Conservation (phyloP, 2,329 filamentous ascomycete genomes). For the Aureobasidium lini region DNA sequence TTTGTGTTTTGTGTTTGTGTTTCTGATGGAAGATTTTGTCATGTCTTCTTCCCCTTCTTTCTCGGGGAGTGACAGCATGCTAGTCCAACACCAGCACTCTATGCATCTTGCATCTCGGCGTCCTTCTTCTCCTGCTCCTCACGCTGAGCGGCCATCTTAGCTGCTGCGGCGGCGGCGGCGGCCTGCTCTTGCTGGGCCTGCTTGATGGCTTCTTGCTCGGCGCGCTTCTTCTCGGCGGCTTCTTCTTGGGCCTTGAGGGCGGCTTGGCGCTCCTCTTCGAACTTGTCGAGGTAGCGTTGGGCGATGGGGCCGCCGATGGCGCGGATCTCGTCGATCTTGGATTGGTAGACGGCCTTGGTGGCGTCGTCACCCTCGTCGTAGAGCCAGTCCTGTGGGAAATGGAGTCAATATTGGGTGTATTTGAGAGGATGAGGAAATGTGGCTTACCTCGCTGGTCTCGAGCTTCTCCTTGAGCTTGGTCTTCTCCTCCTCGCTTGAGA, state of each 20-base stretch:
- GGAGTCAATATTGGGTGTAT: conserved; percentile 18
- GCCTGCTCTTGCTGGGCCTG: conserved; percentile 63
- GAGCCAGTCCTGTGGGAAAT: conserved; percentile 73
- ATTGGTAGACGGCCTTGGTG: conserved; percentile 84
- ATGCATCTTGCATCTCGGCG: conserved; percentile 30
- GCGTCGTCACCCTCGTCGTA: conserved; percentile 96
- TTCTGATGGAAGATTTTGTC: no score
- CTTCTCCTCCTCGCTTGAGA: conserved; percentile 90
- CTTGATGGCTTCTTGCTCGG: conserved; percentile 65
- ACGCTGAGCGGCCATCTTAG: conserved; percentile 37
- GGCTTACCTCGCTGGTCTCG: conserved; percentile 69
- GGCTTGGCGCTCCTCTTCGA: conserved; percentile 76
- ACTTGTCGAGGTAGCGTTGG: conserved; percentile 91
- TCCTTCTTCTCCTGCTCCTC: conserved; percentile 54
- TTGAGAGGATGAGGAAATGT: neutral
- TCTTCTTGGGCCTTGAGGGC: conserved; percentile 60
- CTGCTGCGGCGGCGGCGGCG: conserved; percentile 41
- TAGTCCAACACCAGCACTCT: neutral
- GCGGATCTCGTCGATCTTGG: conserved; percentile 94
- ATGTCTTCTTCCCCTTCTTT: no score
- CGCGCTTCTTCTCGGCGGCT: conserved; percentile 53
- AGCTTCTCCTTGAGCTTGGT: conserved; percentile 76
- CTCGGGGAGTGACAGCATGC: no score
- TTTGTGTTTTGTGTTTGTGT: neutral
- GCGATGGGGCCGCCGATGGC: conserved; percentile 83